Evolutionary conservation across 202 grass and related monocot genomes (phyloP).

Genomic region (Sporobolus alterniflorus): DNA sequence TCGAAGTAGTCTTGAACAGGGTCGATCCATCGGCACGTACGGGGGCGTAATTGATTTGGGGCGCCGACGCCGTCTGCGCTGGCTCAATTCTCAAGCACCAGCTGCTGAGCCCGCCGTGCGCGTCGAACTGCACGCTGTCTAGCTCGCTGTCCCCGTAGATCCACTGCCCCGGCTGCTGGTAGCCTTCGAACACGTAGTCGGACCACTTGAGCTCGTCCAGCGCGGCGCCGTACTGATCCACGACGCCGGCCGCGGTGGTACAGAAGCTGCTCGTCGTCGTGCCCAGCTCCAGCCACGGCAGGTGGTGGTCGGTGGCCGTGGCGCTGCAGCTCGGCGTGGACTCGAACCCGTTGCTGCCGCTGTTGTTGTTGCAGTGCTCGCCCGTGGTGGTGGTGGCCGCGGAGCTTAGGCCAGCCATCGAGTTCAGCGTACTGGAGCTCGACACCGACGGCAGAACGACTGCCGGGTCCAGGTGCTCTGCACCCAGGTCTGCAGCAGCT

Average conservation of each 20-base stretch:
- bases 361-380: conserved; percentile 40
- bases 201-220: conserved; percentile 71
- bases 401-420: conserved; percentile 54
- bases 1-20: neutral
- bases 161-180: conserved; percentile 27
- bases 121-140: conserved; percentile 31
- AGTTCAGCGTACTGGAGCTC: conserved; percentile 58
- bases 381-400: conserved; percentile 17
- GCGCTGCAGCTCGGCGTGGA: neutral
- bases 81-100: conserved; percentile 59
- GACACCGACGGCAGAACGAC: conserved; percentile 51
- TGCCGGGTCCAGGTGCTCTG: conserved; percentile 23
- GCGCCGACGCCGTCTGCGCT: conserved; percentile 34
- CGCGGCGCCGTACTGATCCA: conserved; percentile 43
- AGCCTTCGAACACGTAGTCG: conserved; percentile 60
- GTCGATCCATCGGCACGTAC: neutral
- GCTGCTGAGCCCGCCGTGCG: conserved; percentile 21
- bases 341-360: conserved; percentile 28
- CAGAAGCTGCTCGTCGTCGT: conserved; percentile 12
- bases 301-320: conserved; percentile 1
- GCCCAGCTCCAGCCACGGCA: conserved; percentile 55
- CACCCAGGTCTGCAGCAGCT: neutral
- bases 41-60: conserved; percentile 5
- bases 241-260: neutral
- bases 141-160: conserved; percentile 57